A percentile compares a stretch with the other conserved stretches of the same genome.
Conservation (phyloP, 352 stramenopile genomes). For the Phytophthora boehmeriae region DNA sequence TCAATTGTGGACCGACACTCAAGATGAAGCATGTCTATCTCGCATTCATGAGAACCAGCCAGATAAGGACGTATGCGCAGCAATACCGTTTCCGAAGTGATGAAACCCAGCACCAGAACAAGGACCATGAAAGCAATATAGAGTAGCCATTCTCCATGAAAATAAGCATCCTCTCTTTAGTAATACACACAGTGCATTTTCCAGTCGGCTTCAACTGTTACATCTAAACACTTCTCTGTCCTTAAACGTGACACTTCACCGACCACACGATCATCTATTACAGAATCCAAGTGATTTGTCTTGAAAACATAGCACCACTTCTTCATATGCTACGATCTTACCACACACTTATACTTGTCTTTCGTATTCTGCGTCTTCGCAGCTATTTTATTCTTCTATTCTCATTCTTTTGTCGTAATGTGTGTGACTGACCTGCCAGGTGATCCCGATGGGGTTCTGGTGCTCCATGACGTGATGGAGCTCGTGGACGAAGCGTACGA, state of each 20-base stretch:
- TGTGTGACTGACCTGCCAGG: slow-evolving; percentile 32
- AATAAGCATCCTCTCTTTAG: not conserved
- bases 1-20: too few relatives aligned
- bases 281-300: not conserved
- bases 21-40: too few relatives aligned
- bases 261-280: not conserved
- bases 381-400: too few relatives aligned
- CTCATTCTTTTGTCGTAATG: slow-evolving; percentile 18
- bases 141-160: not conserved
- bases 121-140: too few relatives aligned
- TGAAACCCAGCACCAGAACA: too few relatives aligned
- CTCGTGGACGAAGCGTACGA: slow-evolving; percentile 30
- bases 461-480: slow-evolving; percentile 41
- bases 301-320: not conserved
- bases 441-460: slow-evolving; percentile 33
- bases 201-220: not conserved
- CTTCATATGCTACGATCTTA: not conserved
- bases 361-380: not conserved
- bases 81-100: too few relatives aligned
- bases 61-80: too few relatives aligned
- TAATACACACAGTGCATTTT: not conserved
- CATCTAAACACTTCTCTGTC: not conserved
- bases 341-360: too few relatives aligned
- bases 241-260: not conserved
- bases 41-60: too few relatives aligned